These are phyloP conservation scores for Capronia americana DNA, from an alignment of 2,329 filamentous ascomycete genomes.

Conservation along the genomic window DNA sequence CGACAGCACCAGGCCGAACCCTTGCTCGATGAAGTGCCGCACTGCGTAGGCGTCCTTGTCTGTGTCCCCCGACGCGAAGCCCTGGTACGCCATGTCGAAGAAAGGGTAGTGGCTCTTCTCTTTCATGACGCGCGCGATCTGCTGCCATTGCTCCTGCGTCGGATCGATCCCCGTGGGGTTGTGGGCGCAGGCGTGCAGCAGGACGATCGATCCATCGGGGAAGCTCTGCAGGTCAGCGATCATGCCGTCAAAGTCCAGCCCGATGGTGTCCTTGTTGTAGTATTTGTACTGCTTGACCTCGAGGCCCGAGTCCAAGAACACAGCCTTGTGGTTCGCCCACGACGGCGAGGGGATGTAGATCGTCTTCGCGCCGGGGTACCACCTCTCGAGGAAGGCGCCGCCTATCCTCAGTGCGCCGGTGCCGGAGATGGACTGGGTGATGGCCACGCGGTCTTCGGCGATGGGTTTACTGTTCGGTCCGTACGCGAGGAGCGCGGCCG, in stretches of 20 bases:
- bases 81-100: conserved; percentile 99
- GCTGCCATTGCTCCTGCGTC: conserved; percentile 86
- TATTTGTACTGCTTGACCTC: conserved; percentile 95
- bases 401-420: conserved; percentile 95
- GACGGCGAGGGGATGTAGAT: conserved; percentile 96
- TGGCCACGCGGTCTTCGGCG: conserved; percentile 76
- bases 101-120: conserved; percentile 87
- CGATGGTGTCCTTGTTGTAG: conserved; percentile 99
- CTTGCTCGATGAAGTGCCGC: conserved; percentile 89
- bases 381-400: conserved; percentile 88
- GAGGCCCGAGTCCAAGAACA: conserved; percentile 92
- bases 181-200: conserved; percentile 96
- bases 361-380: conserved; percentile 89
- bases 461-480: conserved; percentile 79
- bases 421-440: conserved; percentile 97
- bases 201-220: conserved; percentile 83
- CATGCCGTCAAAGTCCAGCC: conserved; percentile 95
- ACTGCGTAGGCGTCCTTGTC: conserved; percentile 93
- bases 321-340: conserved; percentile 97
- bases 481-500: conserved; percentile 89
- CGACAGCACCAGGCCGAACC: conserved; percentile 84
- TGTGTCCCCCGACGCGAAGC: conserved; percentile 91
- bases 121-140: conserved; percentile 88
- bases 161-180: conserved; percentile 98
- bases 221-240: conserved; percentile 87